A percentile compares a stretch with the other conserved stretches of the same genome.
Evolutionary conservation across 106 monocot species (phyloP).

Genomic region (Acorus gramineus): DNA sequence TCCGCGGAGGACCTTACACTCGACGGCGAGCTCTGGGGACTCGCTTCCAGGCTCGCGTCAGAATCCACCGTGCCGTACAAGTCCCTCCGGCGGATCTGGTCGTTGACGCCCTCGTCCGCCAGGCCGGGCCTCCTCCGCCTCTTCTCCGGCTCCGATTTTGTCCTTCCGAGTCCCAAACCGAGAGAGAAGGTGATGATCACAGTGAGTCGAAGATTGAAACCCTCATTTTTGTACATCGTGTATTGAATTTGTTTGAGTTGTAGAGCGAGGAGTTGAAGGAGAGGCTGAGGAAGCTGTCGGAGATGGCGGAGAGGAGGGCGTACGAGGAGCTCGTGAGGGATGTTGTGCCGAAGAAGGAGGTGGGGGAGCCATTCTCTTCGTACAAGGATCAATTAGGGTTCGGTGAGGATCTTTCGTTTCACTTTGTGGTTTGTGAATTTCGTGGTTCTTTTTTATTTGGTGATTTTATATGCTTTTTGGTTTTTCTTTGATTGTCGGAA

Average conservation of each 20-base stretch:
- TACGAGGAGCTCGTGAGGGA: constrained; percentile 87
- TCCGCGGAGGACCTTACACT: constrained; percentile 16
- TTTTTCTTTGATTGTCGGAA: too few relatives aligned
- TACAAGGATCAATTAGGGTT: constrained; percentile 97
- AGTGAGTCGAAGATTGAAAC: background rate
- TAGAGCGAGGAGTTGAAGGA: constrained; percentile 78
- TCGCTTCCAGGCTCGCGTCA: constrained; percentile 32
- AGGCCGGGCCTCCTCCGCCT: constrained; percentile 51
- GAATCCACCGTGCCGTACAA: constrained; percentile 31
- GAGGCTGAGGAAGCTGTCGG: constrained; percentile 66
- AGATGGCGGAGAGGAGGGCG: constrained; percentile 67
- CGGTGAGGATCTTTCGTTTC: constrained; percentile 23
- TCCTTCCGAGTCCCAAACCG: constrained; percentile 53
- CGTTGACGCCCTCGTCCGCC: constrained; percentile 20
- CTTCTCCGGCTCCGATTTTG: constrained; percentile 40
- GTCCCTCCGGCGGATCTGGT: constrained; percentile 55
- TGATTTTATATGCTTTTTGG: too few relatives aligned
- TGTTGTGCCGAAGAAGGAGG: constrained; percentile 58
- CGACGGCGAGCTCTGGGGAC: constrained; percentile 29
- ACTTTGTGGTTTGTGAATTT: background rate
- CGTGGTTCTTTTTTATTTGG: too few relatives aligned
- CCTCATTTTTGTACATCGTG: background rate
- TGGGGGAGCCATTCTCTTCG: constrained; percentile 73
- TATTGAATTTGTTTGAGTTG: constrained; percentile 4
- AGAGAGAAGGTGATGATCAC: constrained; percentile 39